Base-by-base conservation (phyloP, 2,329 filamentous ascomycete genomes). In the Leptographium wingfieldii region DNA sequence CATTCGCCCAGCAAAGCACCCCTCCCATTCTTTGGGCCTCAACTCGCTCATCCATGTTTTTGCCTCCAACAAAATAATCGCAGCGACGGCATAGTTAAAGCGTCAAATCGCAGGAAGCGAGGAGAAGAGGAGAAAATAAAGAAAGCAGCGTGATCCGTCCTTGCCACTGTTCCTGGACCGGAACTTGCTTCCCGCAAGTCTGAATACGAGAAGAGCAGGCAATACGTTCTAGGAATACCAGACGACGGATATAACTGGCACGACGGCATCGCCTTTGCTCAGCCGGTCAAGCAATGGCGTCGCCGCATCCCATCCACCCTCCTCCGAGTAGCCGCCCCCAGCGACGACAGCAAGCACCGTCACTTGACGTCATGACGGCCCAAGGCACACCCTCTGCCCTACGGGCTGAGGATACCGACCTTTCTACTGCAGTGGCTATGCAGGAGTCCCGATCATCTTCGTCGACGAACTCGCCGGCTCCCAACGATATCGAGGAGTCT, bases 401-500 rank as follows among this genome's bases (percentile, higher is more conserved):
- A 40, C 59, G 57, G 40, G 62, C 64, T 7, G 65, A 65, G 27
- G 66, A 66, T 56, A 64, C 70, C 33, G 74, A 76, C 48, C 69
- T 73, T 5, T 61, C 52, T 2, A 31, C 54, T n/a, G 46, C 51
- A 2, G 16, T 54, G 1, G 62, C 55, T 6, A 33, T 60, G 33
- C 74, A 80, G 64, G 80, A 82, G 68, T 83, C 80, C 51, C 76
- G 80, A 63, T 81, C 80, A 1, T 81, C 80, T 3, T 88, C 86
- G 6, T 87, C 87, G 9, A 88, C 85, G 61, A 88, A 86, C 69
- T 91, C 88, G 1, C 87, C 88, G 53, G 83, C 81, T 57, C 84
- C 87, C 58, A 84, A 83, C 70, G 87, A 90, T 69, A 90, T 95
- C 73, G 88, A 92, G 69, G 92, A 96, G 74, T 95, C 91, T 66